Evolutionary conservation across 169 alveolate species (phyloP).

Genomic region (Eimeria praecox): DNA sequence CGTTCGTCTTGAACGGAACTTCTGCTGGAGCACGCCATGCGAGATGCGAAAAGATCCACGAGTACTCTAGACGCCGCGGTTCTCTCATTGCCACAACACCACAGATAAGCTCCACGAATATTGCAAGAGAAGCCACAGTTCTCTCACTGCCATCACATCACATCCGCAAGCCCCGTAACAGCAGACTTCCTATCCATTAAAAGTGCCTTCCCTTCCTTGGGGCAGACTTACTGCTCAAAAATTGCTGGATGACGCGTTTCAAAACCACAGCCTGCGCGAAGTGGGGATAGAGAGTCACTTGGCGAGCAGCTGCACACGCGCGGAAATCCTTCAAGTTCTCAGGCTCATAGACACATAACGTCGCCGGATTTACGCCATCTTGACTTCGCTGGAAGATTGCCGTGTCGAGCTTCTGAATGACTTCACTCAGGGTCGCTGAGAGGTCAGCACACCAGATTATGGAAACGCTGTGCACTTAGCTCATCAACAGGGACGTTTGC

Average conservation of each 20-base stretch:
- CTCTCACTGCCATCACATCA: too few species aligned
- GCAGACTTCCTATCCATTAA: background rate
- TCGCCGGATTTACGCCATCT: conserved; percentile 4
- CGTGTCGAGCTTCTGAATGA: conserved; percentile 52
- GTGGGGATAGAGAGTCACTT: conserved; percentile 54
- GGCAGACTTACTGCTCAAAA: conserved; percentile 2
- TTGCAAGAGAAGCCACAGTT: too few species aligned
- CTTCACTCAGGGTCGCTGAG: conserved; percentile 61
- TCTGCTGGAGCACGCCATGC: background rate
- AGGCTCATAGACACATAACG: conserved; percentile 22
- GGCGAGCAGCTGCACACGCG: conserved; percentile 53
- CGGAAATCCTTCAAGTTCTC: conserved; percentile 60
- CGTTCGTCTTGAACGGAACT: background rate
- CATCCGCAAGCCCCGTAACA: background rate
- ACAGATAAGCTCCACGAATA: too few species aligned
- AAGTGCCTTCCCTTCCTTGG: background rate
- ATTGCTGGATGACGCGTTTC: conserved; percentile 40
- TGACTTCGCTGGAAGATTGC: conserved; percentile 54
- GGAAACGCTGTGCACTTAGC: background rate
- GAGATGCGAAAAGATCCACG: background rate
- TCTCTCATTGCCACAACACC: too few species aligned
- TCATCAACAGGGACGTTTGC: background rate
- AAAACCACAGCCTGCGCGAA: conserved; percentile 46
- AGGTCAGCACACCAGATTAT: background rate
- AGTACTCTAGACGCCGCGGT: background rate